Evolutionary conservation across 164 flowering plant species (phyloP).

Genomic region (Platanus orientalis): DNA sequence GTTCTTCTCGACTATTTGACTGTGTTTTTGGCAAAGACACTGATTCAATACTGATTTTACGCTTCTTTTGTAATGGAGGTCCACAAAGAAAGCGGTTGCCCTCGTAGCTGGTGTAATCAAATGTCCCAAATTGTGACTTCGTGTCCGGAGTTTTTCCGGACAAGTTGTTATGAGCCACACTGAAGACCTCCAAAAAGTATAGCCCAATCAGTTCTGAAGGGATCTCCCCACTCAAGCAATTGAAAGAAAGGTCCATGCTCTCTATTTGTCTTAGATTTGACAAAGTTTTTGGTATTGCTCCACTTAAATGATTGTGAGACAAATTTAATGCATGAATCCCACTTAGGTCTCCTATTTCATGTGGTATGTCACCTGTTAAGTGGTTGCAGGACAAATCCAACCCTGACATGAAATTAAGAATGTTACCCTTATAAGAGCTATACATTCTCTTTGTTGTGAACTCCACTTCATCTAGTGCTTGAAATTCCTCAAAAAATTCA

Average conservation of each 20-base stretch:
- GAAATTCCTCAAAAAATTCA: too few relatives aligned
- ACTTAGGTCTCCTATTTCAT: conserved; percentile 16
- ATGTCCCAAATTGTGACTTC: conserved; percentile 16
- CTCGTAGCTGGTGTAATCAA: conserved; percentile 9
- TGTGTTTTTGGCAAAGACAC: background rate
- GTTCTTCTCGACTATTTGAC: background rate
- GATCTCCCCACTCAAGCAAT: conserved; percentile 20
- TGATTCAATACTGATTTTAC: background rate
- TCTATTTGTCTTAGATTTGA: conserved; percentile 14
- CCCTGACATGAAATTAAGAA: conserved; percentile 8
- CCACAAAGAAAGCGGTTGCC: conserved; percentile 24
- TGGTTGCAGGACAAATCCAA: conserved; percentile 24
- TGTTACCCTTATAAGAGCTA: conserved; percentile 3
- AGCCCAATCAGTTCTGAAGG: conserved; percentile 17
- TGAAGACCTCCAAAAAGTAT: conserved; percentile 4
- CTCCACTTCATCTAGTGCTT: conserved; percentile 5
- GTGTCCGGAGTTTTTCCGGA: conserved; percentile 7
- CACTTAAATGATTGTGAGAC: conserved; percentile 14
- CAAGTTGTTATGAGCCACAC: conserved; percentile 22
- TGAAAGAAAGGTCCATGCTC: conserved; percentile 29
- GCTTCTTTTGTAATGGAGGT: background rate
- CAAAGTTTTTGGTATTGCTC: conserved; percentile 16
- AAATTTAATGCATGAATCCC: conserved; percentile 11
- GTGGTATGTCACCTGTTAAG: conserved; percentile 19
- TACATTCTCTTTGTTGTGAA: conserved; percentile 11